These are phyloP conservation scores for Dentipellis sp. DNA, from an alignment of 768 basidiomycete genomes.

Conservation along the genomic window DNA sequence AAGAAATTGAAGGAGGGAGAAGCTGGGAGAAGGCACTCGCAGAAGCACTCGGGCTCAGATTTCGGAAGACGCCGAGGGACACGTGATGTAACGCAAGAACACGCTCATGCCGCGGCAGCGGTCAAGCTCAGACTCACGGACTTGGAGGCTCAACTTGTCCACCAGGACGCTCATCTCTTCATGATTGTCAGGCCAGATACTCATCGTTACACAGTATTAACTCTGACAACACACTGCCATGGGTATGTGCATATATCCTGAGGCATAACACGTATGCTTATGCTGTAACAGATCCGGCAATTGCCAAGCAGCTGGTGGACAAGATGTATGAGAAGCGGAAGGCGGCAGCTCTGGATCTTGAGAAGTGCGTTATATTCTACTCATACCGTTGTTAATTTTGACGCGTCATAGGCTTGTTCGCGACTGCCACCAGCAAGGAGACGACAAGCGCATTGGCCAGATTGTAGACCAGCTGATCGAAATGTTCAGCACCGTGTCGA, in stretches of 20 bases:
- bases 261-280: not conserved
- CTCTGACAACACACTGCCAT: not conserved
- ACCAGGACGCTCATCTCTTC: too few relatives aligned
- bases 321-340: conserved; percentile 97
- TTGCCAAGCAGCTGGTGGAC: conserved; percentile 77
- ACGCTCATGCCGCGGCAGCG: too few relatives aligned
- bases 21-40: too few relatives aligned
- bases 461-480: conserved; percentile 94
- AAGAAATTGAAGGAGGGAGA: too few relatives aligned
- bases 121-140: too few relatives aligned
- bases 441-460: conserved; percentile 69
- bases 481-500: conserved; percentile 78
- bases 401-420: conserved; percentile 59
- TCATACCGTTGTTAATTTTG: not conserved
- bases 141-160: too few relatives aligned
- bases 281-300: conserved; percentile 47
- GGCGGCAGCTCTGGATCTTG: conserved; percentile 88
- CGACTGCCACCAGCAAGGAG: conserved; percentile 76
- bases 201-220: too few relatives aligned
- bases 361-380: conserved; percentile 54
- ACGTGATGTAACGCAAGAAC: too few relatives aligned
- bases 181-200: too few relatives aligned
- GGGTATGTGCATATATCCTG: not conserved
- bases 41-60: too few relatives aligned
- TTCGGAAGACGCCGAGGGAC: too few relatives aligned